Base-by-base conservation (phyloP, 164 flowering plant species). In the Aristolochia californica region DNA sequence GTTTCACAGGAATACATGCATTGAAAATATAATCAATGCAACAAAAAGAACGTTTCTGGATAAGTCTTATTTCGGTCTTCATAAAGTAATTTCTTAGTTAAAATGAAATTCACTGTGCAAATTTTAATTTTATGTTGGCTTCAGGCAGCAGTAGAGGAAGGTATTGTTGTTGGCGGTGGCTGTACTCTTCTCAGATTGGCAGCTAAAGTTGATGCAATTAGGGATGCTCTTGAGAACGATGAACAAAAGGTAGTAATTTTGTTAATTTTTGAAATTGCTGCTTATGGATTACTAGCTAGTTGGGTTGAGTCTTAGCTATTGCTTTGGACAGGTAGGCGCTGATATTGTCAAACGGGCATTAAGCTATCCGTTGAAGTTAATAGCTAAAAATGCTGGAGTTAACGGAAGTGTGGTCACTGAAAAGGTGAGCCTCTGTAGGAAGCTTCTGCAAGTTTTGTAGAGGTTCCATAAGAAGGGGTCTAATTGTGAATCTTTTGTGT, bases 381-480 rank as follows among this genome's bases (percentile, higher is more conserved):
- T 93, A 65, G 99, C 99, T 47, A 93, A 93, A 72, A 93, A 93
- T 75, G 99, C 99, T 10, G 99, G 99, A 66, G 99, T 82, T 20
- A 93, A 90, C 71, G 99, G 99, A 58, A 93, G 99, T 68, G 99
- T 93, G 17, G 99, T 93, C 56, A 78, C 83, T 68, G 99, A 93
- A 73, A 93, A 90, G 95, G 98, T 88, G 70, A 43, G 40, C n/a
- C 8, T 23, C 20, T 51, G 13, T 51, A 34, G 10, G 1, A 3
- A 34, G 23, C 26, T 51, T 18, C 55, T 51, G 9, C 15, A 20
- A 51, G 24, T 51, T 51, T 21, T 14, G 12, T 5, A 24, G 21
- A 23, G 55, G 16, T 51, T 51, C 20, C 50, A 17, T 47, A 47
- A 17, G 22, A 0, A 7, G 18, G 10, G 50, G 5, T 50, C 11